Conservation (phyloP, 1,139 yeast species). For the Chernovozyma aurita region DNA sequence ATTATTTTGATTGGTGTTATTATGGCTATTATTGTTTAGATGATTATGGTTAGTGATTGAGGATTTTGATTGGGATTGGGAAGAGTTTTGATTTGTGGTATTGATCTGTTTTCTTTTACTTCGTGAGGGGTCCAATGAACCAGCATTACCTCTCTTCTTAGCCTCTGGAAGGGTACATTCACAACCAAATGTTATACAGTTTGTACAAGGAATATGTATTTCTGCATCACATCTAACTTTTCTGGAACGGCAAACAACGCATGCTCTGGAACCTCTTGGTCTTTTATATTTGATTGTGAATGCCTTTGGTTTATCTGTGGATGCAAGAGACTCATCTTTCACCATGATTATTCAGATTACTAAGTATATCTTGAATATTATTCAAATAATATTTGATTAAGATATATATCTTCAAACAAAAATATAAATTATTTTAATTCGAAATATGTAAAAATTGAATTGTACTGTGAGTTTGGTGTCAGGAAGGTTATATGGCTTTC, state of each 20-base stretch:
- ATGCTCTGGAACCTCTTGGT: conserved; percentile 50
- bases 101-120: conserved; percentile 14
- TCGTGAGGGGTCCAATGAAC: conserved; percentile 19
- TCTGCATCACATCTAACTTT: conserved; percentile 70
- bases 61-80: not conserved
- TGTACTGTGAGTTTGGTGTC: too few species aligned
- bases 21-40: too few species aligned
- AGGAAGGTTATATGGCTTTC: too few species aligned
- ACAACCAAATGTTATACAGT: conserved; percentile 72
- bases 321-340: conserved; percentile 2
- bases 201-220: conserved; percentile 71
- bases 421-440: not conserved
- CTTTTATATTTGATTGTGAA: conserved; percentile 48
- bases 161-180: conserved; percentile 66
- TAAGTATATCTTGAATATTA: too few species aligned
- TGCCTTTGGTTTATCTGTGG: conserved; percentile 40
- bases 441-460: too few species aligned
- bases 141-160: conserved; percentile 37
- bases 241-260: conserved; percentile 61
- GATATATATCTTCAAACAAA: not conserved
- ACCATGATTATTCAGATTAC: not conserved
- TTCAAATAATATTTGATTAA: not conserved
- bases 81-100: not conserved
- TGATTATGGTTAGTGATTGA: too few species aligned
- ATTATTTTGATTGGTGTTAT: too few species aligned